Evolutionary conservation across 768 basidiomycete genomes (phyloP), one percentile per base, ranked within the genome.

Genomic region (Boletellus sp.): DNA sequence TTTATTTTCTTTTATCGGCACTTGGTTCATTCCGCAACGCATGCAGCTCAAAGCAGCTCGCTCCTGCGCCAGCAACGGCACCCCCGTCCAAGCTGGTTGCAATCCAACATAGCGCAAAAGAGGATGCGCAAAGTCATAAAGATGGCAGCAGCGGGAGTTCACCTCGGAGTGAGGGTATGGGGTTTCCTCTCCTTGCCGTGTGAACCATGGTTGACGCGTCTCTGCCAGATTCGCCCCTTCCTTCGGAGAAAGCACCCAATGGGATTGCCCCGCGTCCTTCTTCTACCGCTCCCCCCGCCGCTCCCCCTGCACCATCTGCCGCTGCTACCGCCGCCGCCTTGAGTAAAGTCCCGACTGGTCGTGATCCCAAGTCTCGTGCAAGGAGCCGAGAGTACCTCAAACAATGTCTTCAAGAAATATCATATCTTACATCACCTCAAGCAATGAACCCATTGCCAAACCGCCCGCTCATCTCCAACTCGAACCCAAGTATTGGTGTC

Each of bases 391-490:
- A 99, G 54, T 99, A 97, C 68, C 79, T 99, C 59, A 99, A 98
- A 71, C 95, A 99, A 85, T 97, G 96, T 71, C 76, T 99, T 22
- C 96, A 98, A 72, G 96, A 99, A 76, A 90, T 99, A 57, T 90
- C 91, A 12, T 99, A 99, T 70, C 75, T 99, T 47, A 99, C 96
- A 1, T 97, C 95, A 0, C 86, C 93, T 1, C 90, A 96, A 67
- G 94, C 96, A 6, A 87, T 98, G 80, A 99, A 99, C 66, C 96
- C 96, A 38, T 76, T 97, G 44, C 93, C 93, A 3, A 89, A 92
- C 52, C 82, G 91, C 59, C 87, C 90, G 3, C 75, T 92, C 49
- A 68, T 77, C 45, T 74, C 69, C 37, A 88, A 82, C 61, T 68
- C 84, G 2, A 66, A 57, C 40, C 52, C 54, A n/a, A 59, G 60